Conservation (phyloP, 306 rosid species). For the Senna siamea region DNA sequence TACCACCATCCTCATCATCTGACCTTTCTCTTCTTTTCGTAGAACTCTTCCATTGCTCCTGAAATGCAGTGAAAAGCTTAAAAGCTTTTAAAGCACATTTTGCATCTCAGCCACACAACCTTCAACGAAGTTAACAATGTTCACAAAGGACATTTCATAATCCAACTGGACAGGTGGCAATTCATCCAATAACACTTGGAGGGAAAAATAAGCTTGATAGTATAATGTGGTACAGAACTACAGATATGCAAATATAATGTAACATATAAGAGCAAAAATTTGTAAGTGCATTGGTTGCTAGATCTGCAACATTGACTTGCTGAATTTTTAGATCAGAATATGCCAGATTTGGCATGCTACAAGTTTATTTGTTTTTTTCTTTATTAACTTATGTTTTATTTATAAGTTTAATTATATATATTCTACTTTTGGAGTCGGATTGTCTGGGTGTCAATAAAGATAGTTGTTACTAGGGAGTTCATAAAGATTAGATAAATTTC, state of each 20-base stretch:
- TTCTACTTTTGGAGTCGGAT: not conserved
- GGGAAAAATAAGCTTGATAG: too few relatives aligned
- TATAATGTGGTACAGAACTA: too few relatives aligned
- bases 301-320: not conserved
- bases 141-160: conserved; percentile 22
- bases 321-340: not conserved
- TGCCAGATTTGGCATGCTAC: not conserved
- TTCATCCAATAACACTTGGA: too few relatives aligned
- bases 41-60: conserved; percentile 99
- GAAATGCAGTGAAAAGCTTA: conserved; percentile 38
- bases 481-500: not conserved
- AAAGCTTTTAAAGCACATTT: conserved; percentile 30
- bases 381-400: not conserved
- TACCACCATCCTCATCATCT: conserved; percentile 85
- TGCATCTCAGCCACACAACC: conserved; percentile 23
- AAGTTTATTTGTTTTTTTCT: not conserved
- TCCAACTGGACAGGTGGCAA: not conserved
- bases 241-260: not conserved
- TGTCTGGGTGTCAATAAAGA: not conserved
- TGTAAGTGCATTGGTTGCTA: not conserved
- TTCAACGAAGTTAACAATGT: not conserved
- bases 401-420: too few relatives aligned
- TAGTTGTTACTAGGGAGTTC: not conserved
- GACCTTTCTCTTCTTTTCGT: conserved; percentile 90
- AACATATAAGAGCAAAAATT: conserved; percentile 15